Conservation (phyloP, 2,329 filamentous ascomycete genomes). For the Neonectria faginata region DNA sequence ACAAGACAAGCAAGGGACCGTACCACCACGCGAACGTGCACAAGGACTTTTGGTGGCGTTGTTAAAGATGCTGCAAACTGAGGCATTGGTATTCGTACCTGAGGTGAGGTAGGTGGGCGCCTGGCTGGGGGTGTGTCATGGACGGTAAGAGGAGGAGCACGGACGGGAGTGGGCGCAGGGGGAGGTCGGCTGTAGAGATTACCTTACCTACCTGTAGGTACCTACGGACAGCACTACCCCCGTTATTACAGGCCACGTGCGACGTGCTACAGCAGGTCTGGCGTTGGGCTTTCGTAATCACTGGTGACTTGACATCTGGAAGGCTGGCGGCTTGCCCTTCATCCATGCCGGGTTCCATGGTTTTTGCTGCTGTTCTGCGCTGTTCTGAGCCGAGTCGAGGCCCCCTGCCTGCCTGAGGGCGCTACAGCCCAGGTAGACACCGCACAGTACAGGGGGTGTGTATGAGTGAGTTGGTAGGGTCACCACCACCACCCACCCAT, state of each 20-base stretch:
- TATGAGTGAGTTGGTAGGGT: not conserved
- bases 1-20: not conserved
- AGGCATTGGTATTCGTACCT: not conserved
- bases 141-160: slow-evolving; percentile 1
- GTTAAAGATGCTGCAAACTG: not conserved
- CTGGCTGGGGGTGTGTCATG: too few species aligned
- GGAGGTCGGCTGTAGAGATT: not conserved
- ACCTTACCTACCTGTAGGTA: too few species aligned
- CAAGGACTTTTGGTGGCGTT: slow-evolving; percentile 2
- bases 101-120: not conserved
- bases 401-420: not conserved
- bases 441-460: not conserved
- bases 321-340: not conserved
- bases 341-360: not conserved
- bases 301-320: not conserved
- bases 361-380: not conserved
- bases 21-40: slow-evolving; percentile 9
- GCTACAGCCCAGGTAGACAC: not conserved
- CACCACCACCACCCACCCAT: not conserved
- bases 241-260: too few species aligned
- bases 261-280: too few species aligned
- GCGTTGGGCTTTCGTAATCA: not conserved
- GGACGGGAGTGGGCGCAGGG: not conserved
- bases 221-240: too few species aligned
- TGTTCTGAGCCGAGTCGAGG: not conserved